Percentiles rank a stretch among this genome's conserved stretches.
Evolutionary conservation across 257 asterid species (phyloP).

Genomic region (Fraxinus anomala): DNA sequence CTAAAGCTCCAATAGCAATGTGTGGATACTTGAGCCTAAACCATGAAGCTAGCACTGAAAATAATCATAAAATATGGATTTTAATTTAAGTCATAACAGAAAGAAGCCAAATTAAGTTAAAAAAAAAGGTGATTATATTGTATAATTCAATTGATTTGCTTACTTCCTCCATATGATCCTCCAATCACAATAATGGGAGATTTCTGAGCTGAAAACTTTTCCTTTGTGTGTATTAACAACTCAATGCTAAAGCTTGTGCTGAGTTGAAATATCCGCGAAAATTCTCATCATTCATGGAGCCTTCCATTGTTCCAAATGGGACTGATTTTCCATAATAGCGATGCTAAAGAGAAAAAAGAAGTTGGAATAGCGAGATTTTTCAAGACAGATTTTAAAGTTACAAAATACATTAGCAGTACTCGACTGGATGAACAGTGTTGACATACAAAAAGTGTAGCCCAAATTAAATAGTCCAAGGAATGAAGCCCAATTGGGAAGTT

Average conservation of each 20-base stretch:
- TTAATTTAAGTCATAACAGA: too few relatives aligned
- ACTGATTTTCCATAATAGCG: constrained; percentile 66
- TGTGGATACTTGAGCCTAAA: constrained; percentile 83
- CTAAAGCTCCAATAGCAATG: constrained; percentile 71
- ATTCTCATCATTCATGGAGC: constrained; percentile 41
- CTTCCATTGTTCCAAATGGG: constrained; percentile 56
- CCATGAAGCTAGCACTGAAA: constrained; percentile 50
- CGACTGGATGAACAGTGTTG: background rate
- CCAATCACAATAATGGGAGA: constrained; percentile 76
- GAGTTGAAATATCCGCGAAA: constrained; percentile 71
- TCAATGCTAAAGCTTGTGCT: constrained; percentile 81
- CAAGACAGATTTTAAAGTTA: background rate
- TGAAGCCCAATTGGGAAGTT: too few relatives aligned
- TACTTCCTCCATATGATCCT: constrained; percentile 88
- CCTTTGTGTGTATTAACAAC: constrained; percentile 52
- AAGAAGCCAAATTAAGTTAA: too few relatives aligned
- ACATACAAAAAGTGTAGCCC: too few relatives aligned
- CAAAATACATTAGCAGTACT: background rate
- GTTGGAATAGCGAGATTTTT: background rate
- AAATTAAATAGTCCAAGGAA: too few relatives aligned
- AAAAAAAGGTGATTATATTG: background rate
- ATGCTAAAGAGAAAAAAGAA: constrained; percentile 43
- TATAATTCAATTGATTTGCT: constrained; percentile 7
- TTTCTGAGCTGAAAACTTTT: constrained; percentile 43
- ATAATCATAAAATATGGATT: background rate